Evolutionary conservation across 306 rosid genomes (phyloP).

Genomic region (Ochetophila trinervis): DNA sequence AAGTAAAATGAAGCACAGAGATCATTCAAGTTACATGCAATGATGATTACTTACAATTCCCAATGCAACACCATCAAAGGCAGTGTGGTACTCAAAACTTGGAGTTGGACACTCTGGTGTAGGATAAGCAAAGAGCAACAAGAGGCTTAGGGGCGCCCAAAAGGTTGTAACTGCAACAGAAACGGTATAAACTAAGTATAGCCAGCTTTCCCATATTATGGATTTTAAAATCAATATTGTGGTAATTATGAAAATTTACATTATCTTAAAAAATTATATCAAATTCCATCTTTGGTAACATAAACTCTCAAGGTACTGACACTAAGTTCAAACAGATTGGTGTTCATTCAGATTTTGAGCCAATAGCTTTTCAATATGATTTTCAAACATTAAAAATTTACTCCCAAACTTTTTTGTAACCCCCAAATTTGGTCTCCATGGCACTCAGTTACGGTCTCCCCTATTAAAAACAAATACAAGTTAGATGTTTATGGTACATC

Average conservation of each 20-base stretch:
- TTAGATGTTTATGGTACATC: background rate
- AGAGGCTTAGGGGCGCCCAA: constrained; percentile 77
- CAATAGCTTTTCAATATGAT: background rate
- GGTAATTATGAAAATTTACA: background rate
- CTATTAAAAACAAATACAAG: too few species aligned
- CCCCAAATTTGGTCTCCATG: too few species aligned
- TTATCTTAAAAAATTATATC: too few species aligned
- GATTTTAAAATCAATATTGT: background rate
- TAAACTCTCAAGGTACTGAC: too few species aligned
- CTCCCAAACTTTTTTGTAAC: too few species aligned
- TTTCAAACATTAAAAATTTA: background rate
- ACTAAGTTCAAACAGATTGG: background rate
- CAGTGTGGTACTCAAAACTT: constrained; percentile 91
- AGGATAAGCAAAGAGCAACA: constrained; percentile 96
- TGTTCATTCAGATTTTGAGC: constrained; percentile 1
- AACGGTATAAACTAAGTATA: constrained; percentile 18
- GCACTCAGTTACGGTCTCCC: too few species aligned
- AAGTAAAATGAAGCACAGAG: constrained; percentile 15
- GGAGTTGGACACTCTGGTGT: constrained; percentile 95
- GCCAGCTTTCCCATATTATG: constrained; percentile 6
- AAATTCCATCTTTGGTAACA: too few species aligned
- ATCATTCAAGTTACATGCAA: constrained; percentile 18
- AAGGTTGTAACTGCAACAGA: constrained; percentile 68
- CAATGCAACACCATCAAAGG: constrained; percentile 86
- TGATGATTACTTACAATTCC: constrained; percentile 79